These are phyloP conservation scores for Xylaria sp. DNA, from an alignment of 2,329 filamentous ascomycete species.

Conservation along the genomic window DNA sequence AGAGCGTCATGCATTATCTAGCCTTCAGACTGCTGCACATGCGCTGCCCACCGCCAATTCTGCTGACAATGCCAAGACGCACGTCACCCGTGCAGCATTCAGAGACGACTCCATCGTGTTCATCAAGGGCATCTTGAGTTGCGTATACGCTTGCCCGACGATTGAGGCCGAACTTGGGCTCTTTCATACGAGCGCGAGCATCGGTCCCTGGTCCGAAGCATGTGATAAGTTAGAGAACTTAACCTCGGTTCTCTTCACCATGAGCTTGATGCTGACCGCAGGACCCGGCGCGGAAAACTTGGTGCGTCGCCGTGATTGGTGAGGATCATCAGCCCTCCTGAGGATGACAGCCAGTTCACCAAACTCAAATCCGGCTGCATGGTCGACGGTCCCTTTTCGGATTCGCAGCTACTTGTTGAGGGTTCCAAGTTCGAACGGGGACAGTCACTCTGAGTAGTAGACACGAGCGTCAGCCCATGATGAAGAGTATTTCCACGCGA, in stretches of 20 bases:
- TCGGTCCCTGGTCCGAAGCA: conserved; percentile 4
- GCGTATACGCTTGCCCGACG: conserved; percentile 3
- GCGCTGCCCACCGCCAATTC: not conserved
- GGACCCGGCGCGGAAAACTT: not conserved
- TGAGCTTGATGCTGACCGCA: conserved; percentile 3
- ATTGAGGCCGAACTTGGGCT: not conserved
- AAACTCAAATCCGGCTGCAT: conserved; percentile 4
- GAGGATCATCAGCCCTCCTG: not conserved
- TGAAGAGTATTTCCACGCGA: conserved; percentile 1
- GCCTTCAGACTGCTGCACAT: not conserved
- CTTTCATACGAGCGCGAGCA: conserved; percentile 2
- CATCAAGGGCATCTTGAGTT: not conserved
- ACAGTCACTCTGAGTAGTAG: not conserved
- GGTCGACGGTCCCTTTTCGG: not conserved
- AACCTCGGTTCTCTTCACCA: not conserved
- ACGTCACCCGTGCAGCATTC: not conserved
- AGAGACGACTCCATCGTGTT: conserved; percentile 3
- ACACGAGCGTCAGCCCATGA: not conserved
- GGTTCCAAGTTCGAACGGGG: not conserved
- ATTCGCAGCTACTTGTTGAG: conserved; percentile 1
- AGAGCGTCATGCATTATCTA: not conserved
- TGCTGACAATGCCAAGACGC: not conserved
- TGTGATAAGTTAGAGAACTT: not conserved
- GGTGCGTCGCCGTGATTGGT: conserved; percentile 2
- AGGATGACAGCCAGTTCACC: conserved; percentile 5